Evolutionary conservation across 129 eudicot species (phyloP).

Genomic region (Glebionis coronaria): DNA sequence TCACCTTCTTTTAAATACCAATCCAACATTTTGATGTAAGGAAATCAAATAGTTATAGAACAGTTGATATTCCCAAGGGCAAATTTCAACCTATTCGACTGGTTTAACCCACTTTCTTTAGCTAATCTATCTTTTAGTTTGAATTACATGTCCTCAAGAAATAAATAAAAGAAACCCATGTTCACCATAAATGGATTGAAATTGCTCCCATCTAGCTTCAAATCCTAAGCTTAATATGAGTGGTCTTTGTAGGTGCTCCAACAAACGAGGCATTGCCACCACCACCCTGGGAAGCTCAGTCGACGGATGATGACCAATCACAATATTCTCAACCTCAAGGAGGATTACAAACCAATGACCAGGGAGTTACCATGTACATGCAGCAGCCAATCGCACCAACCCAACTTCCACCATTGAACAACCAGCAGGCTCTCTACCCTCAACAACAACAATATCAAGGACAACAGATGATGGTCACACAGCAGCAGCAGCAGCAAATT

Average conservation of each 20-base stretch:
- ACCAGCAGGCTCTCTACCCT: constrained; percentile 36
- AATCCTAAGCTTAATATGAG: constrained; percentile 7
- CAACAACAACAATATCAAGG: constrained; percentile 37
- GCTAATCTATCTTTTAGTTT: neutral
- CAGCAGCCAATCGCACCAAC: constrained; percentile 18
- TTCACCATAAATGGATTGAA: neutral
- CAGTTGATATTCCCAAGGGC: neutral
- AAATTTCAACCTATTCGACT: neutral
- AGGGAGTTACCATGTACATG: constrained; percentile 40
- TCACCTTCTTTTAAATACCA: neutral
- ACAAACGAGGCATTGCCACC: constrained; percentile 57
- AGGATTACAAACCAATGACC: constrained; percentile 24
- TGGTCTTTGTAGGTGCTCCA: constrained; percentile 45
- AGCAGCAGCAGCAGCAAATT: too few species aligned
- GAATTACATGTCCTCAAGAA: neutral
- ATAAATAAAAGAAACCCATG: neutral
- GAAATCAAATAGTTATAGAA: constrained; percentile 7
- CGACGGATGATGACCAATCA: constrained; percentile 36
- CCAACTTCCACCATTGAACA: constrained; percentile 25
- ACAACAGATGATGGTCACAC: constrained; percentile 38
- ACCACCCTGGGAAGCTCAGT: constrained; percentile 88
- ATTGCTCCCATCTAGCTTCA: neutral
- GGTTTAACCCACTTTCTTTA: constrained; percentile 10
- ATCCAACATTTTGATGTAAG: neutral
- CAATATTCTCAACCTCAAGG: constrained; percentile 34